Conservation (phyloP, 352 stramenopile genomes). For the Phytophthora aleatoria region DNA sequence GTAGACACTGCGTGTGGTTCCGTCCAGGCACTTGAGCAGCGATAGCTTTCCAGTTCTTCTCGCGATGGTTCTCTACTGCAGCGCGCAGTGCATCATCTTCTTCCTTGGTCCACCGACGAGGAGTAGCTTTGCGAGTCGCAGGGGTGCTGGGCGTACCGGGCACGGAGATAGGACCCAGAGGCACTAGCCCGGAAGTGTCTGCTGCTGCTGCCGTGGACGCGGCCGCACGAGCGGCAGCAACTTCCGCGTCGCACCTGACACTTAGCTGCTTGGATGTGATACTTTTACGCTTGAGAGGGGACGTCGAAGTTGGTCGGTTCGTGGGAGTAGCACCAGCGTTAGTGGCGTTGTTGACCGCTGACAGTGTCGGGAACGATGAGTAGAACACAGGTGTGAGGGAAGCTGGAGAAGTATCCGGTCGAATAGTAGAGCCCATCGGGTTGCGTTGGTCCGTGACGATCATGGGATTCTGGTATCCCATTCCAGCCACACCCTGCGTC, state of each 20-base stretch:
- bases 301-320: slow-evolving; percentile 30
- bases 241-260: slow-evolving; percentile 42
- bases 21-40: slow-evolving; percentile 83
- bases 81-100: slow-evolving; percentile 87
- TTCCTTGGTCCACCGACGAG: slow-evolving; percentile 85
- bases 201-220: slow-evolving; percentile 24
- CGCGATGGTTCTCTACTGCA: slow-evolving; percentile 86
- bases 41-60: slow-evolving; percentile 94
- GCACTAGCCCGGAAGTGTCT: slow-evolving; percentile 17
- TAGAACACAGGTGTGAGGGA: slow-evolving; percentile 60
- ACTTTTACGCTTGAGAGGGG: slow-evolving; percentile 77
- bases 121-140: slow-evolving; percentile 72
- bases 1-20: slow-evolving; percentile 92
- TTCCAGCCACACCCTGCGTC: slow-evolving; percentile 24
- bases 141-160: slow-evolving; percentile 35
- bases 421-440: slow-evolving; percentile 19
- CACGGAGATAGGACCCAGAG: slow-evolving; percentile 28
- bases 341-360: slow-evolving; percentile 8
- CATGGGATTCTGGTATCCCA: slow-evolving; percentile 31
- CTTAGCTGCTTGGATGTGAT: slow-evolving; percentile 76
- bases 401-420: slow-evolving; percentile 40
- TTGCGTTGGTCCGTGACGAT: slow-evolving; percentile 34
- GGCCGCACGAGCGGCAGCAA: slow-evolving; percentile 43
- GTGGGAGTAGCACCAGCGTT: slow-evolving; percentile 8
- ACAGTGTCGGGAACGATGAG: slow-evolving; percentile 32